Base-by-base conservation (phyloP, 257 asterid genomes). In the Echites panduratus region DNA sequence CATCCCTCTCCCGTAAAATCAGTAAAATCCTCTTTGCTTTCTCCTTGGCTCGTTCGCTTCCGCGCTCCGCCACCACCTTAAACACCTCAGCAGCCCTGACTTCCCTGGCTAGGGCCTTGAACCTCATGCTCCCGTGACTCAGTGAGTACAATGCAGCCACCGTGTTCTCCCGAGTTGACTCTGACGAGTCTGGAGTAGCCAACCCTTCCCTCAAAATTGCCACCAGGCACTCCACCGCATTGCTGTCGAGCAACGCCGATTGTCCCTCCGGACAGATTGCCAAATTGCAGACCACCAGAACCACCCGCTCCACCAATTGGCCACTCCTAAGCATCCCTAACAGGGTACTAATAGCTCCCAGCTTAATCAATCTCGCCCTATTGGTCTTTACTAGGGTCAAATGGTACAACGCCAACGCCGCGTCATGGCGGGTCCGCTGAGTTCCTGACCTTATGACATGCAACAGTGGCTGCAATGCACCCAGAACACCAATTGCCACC, bases 361-460 rank as follows among this genome's bases (percentile, higher is more conserved):
- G 86, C 79, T 73, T 80, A 10, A 91, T 49, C 29, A 89, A 70
- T 70, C 89, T 89, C 70, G 59, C 77, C 27, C 96, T 71, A 66
- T 94, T 94, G 84, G 95, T 87, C 63, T 78, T 88, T 26, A 88
- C 91, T 65, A 89, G 72, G 1, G 91, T 89, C 49, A 94, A 43
- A 85, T 94, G 99, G 54, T 94, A 94, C 72, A 94, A 84, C 13
- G 97, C 97, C 59, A 89, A 61, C 0, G 97, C 95, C 0, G 99
- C 75, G 79, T 94, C 99, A 20, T 85, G 87, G 73, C 96, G 95
- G 82, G 97, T 87, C 72, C 85, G 87, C 85, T 74, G 85, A 7
- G 86, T 87, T 16, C 90, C 97, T 0, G 91, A 79, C 84, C 99
- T 82, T 70, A 94, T 79, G 76, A 84, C 88, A 83, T 82, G 97